phyloP scores from a whole-genome alignment of 2,329 filamentous ascomycete species.

The Rachicladosporium sp. region DNA sequence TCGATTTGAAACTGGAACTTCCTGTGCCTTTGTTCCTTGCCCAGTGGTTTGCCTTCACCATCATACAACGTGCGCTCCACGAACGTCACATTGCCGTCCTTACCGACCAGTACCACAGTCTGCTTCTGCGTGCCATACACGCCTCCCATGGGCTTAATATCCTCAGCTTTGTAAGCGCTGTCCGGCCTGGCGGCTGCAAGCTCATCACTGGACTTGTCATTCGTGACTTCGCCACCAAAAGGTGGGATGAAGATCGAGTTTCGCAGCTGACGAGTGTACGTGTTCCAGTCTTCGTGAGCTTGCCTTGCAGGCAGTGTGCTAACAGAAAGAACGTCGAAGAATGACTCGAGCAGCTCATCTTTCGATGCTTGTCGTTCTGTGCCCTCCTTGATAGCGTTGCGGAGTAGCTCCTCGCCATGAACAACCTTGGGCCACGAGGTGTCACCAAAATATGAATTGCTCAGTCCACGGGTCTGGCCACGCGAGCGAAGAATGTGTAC shows the following conservation, averaged over 20 bases:
- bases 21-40: constrained; percentile 35
- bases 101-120: constrained; percentile 46
- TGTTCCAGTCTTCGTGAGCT: constrained; percentile 39
- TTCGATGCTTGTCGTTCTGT: constrained; percentile 26
- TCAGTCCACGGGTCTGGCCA: constrained; percentile 46
- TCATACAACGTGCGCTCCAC: constrained; percentile 51
- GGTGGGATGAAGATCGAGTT: constrained; percentile 50
- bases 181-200: constrained; percentile 25
- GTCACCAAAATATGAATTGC: constrained; percentile 49
- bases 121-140: constrained; percentile 54
- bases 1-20: constrained; percentile 38
- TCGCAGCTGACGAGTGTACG: constrained; percentile 43
- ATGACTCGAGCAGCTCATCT: constrained; percentile 39
- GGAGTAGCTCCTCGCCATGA: constrained; percentile 42
- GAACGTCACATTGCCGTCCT: constrained; percentile 45
- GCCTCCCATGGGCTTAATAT: constrained; percentile 12
- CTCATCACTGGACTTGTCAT: constrained; percentile 27
- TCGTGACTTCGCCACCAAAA: constrained; percentile 37
- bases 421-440: constrained; percentile 50
- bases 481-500: constrained; percentile 37
- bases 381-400: constrained; percentile 36
- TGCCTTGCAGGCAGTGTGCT: constrained; percentile 44
- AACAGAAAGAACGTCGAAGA: constrained; percentile 40
- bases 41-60: constrained; percentile 35
- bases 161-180: constrained; percentile 3